Percentiles rank a stretch among this genome's conserved stretches.
These are phyloP conservation scores for Glycine soja DNA, from an alignment of 306 rosid genomes.

Conservation along the genomic window DNA sequence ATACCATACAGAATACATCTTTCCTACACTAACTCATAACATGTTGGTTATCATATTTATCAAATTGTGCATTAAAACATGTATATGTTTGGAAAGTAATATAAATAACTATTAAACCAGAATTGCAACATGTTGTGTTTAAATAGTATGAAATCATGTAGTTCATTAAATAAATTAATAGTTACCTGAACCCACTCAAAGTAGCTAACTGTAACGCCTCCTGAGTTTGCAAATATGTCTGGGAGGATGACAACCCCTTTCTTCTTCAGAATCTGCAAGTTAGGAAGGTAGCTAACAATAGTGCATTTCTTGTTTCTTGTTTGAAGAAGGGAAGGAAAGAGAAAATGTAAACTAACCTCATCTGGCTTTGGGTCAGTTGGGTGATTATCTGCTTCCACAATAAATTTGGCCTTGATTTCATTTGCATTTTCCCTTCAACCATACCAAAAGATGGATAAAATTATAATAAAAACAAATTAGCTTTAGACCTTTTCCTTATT, in stretches of 20 bases:
- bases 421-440: conserved; percentile 80
- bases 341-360: conserved; percentile 58
- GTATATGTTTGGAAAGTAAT: neutral
- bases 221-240: conserved; percentile 95
- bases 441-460: neutral
- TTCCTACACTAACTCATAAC: conserved; percentile 33
- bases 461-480: neutral
- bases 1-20: conserved; percentile 16
- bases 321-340: neutral
- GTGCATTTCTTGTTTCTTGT: neutral
- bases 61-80: conserved; percentile 21
- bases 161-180: neutral
- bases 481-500: neutral
- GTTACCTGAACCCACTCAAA: conserved; percentile 98
- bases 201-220: conserved; percentile 96
- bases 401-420: conserved; percentile 81
- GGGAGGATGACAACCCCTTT: conserved; percentile 91
- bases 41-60: conserved; percentile 29
- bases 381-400: conserved; percentile 93
- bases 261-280: conserved; percentile 74
- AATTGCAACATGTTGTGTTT: conserved; percentile 12
- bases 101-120: conserved; percentile 13
- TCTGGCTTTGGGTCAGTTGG: conserved; percentile 97
- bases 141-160: neutral
- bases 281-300: conserved; percentile 15